Evolutionary conservation across 805 yeast genomes (phyloP).

Genomic region (Lachancea fermentati): DNA sequence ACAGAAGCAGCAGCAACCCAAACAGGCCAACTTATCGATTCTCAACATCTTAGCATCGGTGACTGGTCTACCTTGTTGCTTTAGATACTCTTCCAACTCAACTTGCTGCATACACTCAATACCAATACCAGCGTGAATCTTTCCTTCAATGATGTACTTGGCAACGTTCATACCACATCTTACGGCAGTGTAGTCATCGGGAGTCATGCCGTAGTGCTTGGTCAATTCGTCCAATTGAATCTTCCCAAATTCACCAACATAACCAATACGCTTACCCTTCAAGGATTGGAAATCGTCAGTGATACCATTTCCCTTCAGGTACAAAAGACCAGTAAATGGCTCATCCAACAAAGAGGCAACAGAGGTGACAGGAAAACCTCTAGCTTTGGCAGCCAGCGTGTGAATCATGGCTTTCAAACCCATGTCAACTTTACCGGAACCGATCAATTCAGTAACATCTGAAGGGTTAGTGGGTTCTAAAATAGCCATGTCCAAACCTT

Average conservation of each 20-base stretch:
- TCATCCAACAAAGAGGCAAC: constrained; percentile 51
- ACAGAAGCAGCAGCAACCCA: constrained; percentile 57
- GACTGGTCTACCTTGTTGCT: constrained; percentile 38
- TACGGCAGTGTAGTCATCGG: constrained; percentile 50
- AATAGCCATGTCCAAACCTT: constrained; percentile 46
- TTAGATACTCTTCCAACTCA: constrained; percentile 47
- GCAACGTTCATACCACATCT: constrained; percentile 59
- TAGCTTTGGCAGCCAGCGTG: constrained; percentile 53
- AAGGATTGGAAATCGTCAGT: constrained; percentile 46
- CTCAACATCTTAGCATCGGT: constrained; percentile 50
- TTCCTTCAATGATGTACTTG: constrained; percentile 48
- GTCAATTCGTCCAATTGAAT: constrained; percentile 53
- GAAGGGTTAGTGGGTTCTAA: constrained; percentile 54
- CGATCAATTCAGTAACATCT: constrained; percentile 52
- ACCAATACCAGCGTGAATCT: constrained; percentile 54
- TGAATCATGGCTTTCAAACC: constrained; percentile 58
- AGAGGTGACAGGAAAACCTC: constrained; percentile 53
- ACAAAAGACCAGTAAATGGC: constrained; percentile 52
- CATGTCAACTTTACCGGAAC: constrained; percentile 53
- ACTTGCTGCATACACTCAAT: constrained; percentile 57
- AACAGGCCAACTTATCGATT: constrained; percentile 49
- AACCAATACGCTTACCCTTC: constrained; percentile 50
- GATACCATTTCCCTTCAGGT: constrained; percentile 46
- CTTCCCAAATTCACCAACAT: constrained; percentile 56
- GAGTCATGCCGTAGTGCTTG: constrained; percentile 50